These are phyloP conservation scores for Purpureocillium takamizusanense DNA, from an alignment of 2,329 filamentous ascomycete genomes.

Conservation along the genomic window DNA sequence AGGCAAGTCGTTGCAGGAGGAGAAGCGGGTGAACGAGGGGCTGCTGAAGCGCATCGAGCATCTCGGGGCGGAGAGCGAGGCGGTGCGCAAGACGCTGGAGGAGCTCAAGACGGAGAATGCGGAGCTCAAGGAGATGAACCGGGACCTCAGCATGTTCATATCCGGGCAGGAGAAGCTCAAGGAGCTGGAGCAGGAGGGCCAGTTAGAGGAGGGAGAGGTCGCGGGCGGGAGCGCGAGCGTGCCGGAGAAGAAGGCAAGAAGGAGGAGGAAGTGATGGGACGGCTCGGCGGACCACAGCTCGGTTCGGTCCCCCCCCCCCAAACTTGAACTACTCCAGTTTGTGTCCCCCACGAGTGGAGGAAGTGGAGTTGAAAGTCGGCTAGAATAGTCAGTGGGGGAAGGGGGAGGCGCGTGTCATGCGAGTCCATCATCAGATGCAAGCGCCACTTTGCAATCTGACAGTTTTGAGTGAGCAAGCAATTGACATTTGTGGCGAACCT, in stretches of 20 bases:
- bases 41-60: conserved; percentile 76
- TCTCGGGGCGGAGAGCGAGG: conserved; percentile 53
- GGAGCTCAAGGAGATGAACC: conserved; percentile 77
- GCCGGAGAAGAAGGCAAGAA: conserved; percentile 48
- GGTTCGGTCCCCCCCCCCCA: too few species aligned
- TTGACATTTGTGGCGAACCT: too few species aligned
- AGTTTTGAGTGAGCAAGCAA: too few species aligned
- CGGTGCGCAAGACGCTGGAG: conserved; percentile 46
- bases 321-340: too few species aligned
- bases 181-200: conserved; percentile 54
- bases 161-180: conserved; percentile 73
- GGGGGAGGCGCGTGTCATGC: too few species aligned
- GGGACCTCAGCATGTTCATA: conserved; percentile 82
- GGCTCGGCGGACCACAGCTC: too few species aligned
- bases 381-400: too few species aligned
- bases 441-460: too few species aligned
- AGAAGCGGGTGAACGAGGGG: conserved; percentile 75
- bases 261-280: conserved; percentile 29
- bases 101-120: conserved; percentile 53
- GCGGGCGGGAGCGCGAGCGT: conserved; percentile 64
- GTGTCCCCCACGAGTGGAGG: too few species aligned
- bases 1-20: conserved; percentile 70
- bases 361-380: too few species aligned
- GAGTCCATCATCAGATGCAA: too few species aligned
- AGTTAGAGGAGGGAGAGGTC: conserved; percentile 59